A percentile compares a stretch with the other conserved stretches of the same genome.
Conservation (phyloP, 352 stramenopile genomes). For the Phytophthora lateralis region DNA sequence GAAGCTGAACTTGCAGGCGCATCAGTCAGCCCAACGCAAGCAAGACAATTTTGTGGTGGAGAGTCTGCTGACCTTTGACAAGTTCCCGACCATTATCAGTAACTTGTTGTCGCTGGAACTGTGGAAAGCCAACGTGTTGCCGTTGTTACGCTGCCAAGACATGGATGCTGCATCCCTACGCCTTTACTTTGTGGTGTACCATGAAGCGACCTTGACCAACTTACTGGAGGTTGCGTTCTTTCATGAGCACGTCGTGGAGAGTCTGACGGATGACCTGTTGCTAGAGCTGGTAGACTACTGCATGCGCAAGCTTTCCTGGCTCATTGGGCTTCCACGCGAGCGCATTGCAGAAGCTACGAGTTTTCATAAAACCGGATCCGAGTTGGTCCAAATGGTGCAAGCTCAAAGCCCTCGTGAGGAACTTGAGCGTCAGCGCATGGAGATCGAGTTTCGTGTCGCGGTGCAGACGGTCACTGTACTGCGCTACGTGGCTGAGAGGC, state of each 20-base stretch:
- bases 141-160: constrained; percentile 56
- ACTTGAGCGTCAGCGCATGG: constrained; percentile 71
- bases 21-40: constrained; percentile 90
- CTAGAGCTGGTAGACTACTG: constrained; percentile 96
- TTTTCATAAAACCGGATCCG: constrained; percentile 75
- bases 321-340: constrained; percentile 70
- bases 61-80: constrained; percentile 91
- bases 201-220: constrained; percentile 90
- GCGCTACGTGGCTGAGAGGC: constrained; percentile 90
- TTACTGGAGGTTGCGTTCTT: constrained; percentile 90
- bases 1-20: constrained; percentile 94
- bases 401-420: constrained; percentile 60
- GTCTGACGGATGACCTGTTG: constrained; percentile 85
- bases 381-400: constrained; percentile 71
- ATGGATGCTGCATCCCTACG: constrained; percentile 72
- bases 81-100: constrained; percentile 85
- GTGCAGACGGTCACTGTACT: constrained; percentile 90
- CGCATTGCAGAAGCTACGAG: constrained; percentile 58
- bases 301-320: constrained; percentile 88
- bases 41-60: constrained; percentile 95
- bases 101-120: constrained; percentile 91
- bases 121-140: constrained; percentile 88
- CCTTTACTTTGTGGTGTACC: constrained; percentile 94
- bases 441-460: constrained; percentile 88
- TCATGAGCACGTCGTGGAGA: constrained; percentile 90